Evolutionary conservation across 75 land plant species (phyloP).

Genomic region (Pinus albicaulis): DNA sequence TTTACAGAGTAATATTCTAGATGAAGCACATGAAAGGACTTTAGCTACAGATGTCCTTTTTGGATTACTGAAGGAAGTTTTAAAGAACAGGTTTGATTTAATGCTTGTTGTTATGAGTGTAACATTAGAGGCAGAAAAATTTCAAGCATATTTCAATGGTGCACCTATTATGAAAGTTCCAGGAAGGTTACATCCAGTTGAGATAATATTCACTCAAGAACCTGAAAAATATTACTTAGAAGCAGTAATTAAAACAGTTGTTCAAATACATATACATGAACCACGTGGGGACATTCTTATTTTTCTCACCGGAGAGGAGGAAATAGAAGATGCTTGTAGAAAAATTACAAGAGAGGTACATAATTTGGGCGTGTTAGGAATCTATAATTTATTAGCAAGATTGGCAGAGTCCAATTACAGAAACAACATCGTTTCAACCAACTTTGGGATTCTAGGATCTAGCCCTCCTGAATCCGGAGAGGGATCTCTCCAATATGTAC

Average conservation of each 20-base stretch:
- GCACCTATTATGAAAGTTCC: conserved; percentile 99
- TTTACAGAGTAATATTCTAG: conserved; percentile 88
- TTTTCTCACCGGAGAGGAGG: conserved; percentile 14
- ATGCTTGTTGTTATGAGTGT: conserved; percentile 98
- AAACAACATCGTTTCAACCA: too few relatives aligned
- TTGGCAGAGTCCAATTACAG: too few relatives aligned
- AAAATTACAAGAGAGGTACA: conserved; percentile 37
- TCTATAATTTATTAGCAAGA: too few relatives aligned
- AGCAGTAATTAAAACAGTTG: conserved; percentile 18
- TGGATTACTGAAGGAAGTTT: conserved; percentile 90
- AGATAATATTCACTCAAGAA: conserved; percentile 51
- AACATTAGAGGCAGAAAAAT: conserved; percentile 96
- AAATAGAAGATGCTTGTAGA: conserved; percentile 34
- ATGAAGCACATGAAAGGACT: conserved; percentile 98
- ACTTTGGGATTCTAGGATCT: too few relatives aligned
- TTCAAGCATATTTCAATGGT: conserved; percentile 79
- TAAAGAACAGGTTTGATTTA: conserved; percentile 79
- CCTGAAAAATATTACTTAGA: conserved; percentile 28
- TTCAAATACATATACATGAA: conserved; percentile 16
- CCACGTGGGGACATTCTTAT: conserved; percentile 17
- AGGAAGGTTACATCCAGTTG: conserved; percentile 94
- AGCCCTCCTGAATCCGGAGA: too few relatives aligned
- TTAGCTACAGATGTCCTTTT: conserved; percentile 96
- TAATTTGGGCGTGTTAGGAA: too few relatives aligned
- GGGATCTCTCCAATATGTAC: too few relatives aligned